A percentile compares a stretch with the other conserved stretches of the same genome.
phyloP scores from a whole-genome alignment of 2,329 filamentous ascomycete genomes.

The Davidsoniella neocaledoniae region DNA sequence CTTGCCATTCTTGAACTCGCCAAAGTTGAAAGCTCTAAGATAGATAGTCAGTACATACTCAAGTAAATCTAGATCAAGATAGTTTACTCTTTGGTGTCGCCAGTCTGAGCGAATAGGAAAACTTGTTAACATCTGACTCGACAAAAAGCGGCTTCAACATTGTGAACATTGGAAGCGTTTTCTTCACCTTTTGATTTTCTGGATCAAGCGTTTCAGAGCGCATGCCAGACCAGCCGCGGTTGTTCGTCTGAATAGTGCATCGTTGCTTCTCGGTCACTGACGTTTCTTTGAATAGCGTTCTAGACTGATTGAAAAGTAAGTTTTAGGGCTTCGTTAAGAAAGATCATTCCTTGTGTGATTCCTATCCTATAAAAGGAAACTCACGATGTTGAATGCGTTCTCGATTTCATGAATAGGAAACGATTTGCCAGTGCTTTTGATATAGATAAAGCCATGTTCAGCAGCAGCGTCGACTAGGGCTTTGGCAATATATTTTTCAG shows the following conservation, averaged over 20 bases:
- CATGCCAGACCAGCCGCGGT: slow-evolving; percentile 80
- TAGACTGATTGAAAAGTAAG: not conserved
- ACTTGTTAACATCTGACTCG: not conserved
- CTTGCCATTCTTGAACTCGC: slow-evolving; percentile 51
- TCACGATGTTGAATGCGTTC: slow-evolving; percentile 57
- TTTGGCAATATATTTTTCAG: slow-evolving; percentile 41
- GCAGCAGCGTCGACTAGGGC: slow-evolving; percentile 65
- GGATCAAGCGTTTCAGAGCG: slow-evolving; percentile 79
- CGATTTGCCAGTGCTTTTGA: slow-evolving; percentile 55
- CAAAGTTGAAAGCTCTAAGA: slow-evolving; percentile 76
- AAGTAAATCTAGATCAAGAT: not conserved
- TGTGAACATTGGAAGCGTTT: not conserved
- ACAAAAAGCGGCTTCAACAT: not conserved
- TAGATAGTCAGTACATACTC: slow-evolving; percentile 4
- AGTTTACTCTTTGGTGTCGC: slow-evolving; percentile 73
- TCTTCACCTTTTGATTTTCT: slow-evolving; percentile 52
- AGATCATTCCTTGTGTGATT: not conserved
- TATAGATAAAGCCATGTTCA: slow-evolving; percentile 77
- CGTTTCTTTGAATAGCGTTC: slow-evolving; percentile 36
- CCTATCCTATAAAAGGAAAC: slow-evolving; percentile 10
- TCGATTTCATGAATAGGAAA: slow-evolving; percentile 52
- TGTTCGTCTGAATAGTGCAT: slow-evolving; percentile 63
- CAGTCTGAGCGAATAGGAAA: slow-evolving; percentile 33
- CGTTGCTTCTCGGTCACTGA: slow-evolving; percentile 52
- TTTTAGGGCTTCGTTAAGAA: too few species aligned